Percentiles rank a stretch among this genome's conserved stretches.
phyloP scores from a whole-genome alignment of 805 yeast genomes.

The Torulaspora maleeae region DNA sequence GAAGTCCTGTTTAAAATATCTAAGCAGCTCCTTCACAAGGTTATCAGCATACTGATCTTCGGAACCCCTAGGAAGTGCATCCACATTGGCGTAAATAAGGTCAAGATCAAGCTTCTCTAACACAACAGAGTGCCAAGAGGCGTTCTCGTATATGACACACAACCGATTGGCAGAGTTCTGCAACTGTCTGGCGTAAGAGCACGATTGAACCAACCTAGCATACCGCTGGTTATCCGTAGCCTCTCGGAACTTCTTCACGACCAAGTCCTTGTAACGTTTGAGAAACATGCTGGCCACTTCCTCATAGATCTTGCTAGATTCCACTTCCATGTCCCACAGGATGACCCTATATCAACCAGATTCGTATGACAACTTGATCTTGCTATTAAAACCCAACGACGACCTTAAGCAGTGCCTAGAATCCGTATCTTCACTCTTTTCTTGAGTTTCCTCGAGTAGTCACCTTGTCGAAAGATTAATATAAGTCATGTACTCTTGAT shows the following conservation, averaged over 20 bases:
- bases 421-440: neutral
- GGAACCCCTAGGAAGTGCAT: slow-evolving; percentile 38
- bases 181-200: slow-evolving; percentile 26
- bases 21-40: slow-evolving; percentile 51
- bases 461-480: neutral
- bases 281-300: slow-evolving; percentile 23
- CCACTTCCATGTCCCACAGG: neutral
- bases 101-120: slow-evolving; percentile 61
- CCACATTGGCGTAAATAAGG: slow-evolving; percentile 56
- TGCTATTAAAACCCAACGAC: neutral
- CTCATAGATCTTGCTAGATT: neutral
- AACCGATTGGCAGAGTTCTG: slow-evolving; percentile 20
- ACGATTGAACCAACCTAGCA: slow-evolving; percentile 17
- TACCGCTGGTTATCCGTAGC: slow-evolving; percentile 18
- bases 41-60: slow-evolving; percentile 47
- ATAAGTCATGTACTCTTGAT: neutral
- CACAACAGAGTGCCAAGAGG: slow-evolving; percentile 48
- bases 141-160: slow-evolving; percentile 40
- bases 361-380: no score
- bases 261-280: slow-evolving; percentile 18
- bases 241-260: slow-evolving; percentile 19
- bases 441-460: neutral
- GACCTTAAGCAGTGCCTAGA: neutral
- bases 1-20: slow-evolving; percentile 73
- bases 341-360: neutral